A percentile compares a stretch with the other conserved stretches of the same genome.
Conservation (phyloP, 768 basidiomycete species). For the Suillus occidentalis region DNA sequence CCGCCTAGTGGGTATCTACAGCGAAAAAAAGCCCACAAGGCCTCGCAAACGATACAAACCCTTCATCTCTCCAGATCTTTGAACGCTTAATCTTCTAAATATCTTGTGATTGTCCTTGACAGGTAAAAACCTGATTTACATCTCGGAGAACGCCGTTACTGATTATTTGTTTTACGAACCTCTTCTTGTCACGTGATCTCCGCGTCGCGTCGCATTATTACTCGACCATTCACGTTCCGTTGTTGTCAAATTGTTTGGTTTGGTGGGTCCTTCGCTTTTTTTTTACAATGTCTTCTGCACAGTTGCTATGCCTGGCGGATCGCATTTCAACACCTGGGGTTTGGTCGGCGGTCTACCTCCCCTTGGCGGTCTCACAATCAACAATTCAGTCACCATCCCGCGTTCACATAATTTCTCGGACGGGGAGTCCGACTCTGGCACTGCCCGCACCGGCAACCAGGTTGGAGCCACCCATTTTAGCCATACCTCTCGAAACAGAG, state of each 20-base stretch:
- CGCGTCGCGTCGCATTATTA: constrained; percentile 16
- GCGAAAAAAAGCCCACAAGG: constrained; percentile 12
- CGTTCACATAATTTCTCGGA: constrained; percentile 17
- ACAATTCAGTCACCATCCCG: constrained; percentile 13
- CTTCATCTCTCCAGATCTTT: constrained; percentile 1
- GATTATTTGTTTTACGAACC: constrained; percentile 1
- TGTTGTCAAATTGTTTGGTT: constrained; percentile 33
- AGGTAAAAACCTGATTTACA: not conserved
- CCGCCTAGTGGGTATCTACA: constrained; percentile 15
- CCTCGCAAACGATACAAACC: constrained; percentile 1
- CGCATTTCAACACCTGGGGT: constrained; percentile 15
- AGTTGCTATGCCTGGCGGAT: constrained; percentile 27
- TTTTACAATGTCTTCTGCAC: constrained; percentile 28
- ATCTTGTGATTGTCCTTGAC: not conserved
- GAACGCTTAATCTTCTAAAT: not conserved
- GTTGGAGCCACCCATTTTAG: constrained; percentile 18
- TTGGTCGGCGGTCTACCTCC: constrained; percentile 12
- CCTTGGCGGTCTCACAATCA: constrained; percentile 16
- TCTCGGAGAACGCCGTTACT: constrained; percentile 4
- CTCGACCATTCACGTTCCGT: constrained; percentile 5
- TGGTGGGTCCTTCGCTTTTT: constrained; percentile 32
- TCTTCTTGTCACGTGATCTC: constrained; percentile 8
- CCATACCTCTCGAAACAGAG: constrained; percentile 15
- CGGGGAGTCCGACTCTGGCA: constrained; percentile 22
- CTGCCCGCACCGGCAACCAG: constrained; percentile 13